A percentile compares a stretch with the other conserved stretches of the same genome.
Evolutionary conservation across 2,329 filamentous ascomycete genomes (phyloP).

Genomic region (Cryphonectria naterciae): DNA sequence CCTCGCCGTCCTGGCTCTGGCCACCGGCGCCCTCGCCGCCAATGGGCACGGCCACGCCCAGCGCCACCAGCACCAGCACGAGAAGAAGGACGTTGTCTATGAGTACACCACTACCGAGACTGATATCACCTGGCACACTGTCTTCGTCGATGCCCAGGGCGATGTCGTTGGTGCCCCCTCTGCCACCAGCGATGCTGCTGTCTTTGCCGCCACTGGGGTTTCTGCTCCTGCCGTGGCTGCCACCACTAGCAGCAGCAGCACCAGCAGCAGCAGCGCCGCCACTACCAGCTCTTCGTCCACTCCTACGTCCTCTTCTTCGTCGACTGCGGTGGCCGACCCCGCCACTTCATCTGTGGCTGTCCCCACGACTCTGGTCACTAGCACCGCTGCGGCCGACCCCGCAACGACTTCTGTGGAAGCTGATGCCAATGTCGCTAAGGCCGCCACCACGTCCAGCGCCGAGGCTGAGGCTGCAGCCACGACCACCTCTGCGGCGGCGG

Average conservation of each 20-base stretch:
- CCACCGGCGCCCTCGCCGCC: constrained; percentile 48
- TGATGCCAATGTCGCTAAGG: background rate
- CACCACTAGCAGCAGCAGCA: background rate
- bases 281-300: background rate
- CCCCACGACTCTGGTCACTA: constrained; percentile 23
- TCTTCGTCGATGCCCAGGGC: constrained; percentile 45
- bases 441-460: constrained; percentile 16
- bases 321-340: constrained; percentile 18
- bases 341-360: constrained; percentile 26
- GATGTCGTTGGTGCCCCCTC: constrained; percentile 27
- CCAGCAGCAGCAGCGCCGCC: background rate
- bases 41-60: constrained; percentile 48
- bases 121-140: constrained; percentile 46
- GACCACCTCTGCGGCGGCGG: constrained; percentile 2
- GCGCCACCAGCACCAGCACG: constrained; percentile 41
- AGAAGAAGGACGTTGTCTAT: constrained; percentile 41
- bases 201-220: constrained; percentile 26
- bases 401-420: constrained; percentile 27
- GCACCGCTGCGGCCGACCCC: constrained; percentile 17
- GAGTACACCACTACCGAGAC: constrained; percentile 41
- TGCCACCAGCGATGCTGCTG: constrained; percentile 26
- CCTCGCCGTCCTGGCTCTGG: constrained; percentile 46
- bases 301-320: constrained; percentile 8
- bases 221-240: constrained; percentile 5
- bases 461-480: constrained; percentile 13